phyloP scores from a whole-genome alignment of 2,329 filamentous ascomycete species.

The Cordyceps cateniannulata region DNA sequence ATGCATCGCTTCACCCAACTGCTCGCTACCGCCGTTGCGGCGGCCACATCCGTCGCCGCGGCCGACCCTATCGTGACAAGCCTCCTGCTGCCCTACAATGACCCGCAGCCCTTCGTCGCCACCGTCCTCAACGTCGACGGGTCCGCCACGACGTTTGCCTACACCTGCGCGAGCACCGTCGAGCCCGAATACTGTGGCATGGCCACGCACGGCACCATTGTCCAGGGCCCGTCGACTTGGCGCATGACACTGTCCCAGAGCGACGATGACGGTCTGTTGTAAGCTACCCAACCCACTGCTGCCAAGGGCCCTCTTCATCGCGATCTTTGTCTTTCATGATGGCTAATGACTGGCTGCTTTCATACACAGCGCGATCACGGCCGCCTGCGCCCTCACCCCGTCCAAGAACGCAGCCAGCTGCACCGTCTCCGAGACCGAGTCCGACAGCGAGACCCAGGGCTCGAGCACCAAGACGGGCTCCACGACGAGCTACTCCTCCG shows the following conservation, averaged over 20 bases:
- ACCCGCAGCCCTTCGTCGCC: slow-evolving; percentile 20
- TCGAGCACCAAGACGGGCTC: slow-evolving; percentile 6
- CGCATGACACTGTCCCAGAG: slow-evolving; percentile 14
- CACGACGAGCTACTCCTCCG: slow-evolving; percentile 17
- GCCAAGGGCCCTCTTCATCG: not conserved
- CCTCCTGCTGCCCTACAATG: slow-evolving; percentile 22
- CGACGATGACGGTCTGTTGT: slow-evolving; percentile 16
- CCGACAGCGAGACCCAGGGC: not conserved
- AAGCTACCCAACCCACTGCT: slow-evolving; percentile 2
- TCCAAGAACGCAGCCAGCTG: slow-evolving; percentile 21
- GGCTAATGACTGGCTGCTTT: not conserved
- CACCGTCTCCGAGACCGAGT: slow-evolving; percentile 12
- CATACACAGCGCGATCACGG: not conserved
- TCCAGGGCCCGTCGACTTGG: slow-evolving; percentile 24
- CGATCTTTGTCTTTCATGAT: not conserved
- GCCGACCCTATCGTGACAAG: slow-evolving; percentile 19
- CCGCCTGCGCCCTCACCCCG: slow-evolving; percentile 21
- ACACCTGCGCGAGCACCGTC: slow-evolving; percentile 20
- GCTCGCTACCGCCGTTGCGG: slow-evolving; percentile 21
- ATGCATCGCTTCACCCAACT: slow-evolving; percentile 23
- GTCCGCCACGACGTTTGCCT: slow-evolving; percentile 24
- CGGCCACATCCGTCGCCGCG: slow-evolving; percentile 20
- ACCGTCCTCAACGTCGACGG: slow-evolving; percentile 25
- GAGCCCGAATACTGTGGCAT: slow-evolving; percentile 22
- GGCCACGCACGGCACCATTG: slow-evolving; percentile 18